Evolutionary conservation across 1,139 yeast genomes (phyloP).

Genomic region (Hyphopichia burtonii): DNA sequence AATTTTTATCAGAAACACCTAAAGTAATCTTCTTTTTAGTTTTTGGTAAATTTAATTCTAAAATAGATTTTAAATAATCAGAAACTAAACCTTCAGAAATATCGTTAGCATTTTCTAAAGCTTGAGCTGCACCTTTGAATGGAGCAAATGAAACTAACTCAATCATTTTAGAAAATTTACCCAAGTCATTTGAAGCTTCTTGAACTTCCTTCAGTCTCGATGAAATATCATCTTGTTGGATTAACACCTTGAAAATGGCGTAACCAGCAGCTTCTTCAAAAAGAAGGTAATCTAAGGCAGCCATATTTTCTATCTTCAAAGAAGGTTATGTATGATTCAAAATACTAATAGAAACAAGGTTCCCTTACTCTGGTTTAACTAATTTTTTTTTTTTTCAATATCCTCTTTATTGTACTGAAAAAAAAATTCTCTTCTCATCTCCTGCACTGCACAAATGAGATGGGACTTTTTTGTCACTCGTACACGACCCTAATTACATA

Average conservation of each 20-base stretch:
- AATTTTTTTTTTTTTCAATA: constrained; percentile 2
- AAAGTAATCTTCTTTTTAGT: constrained; percentile 65
- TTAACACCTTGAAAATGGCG: constrained; percentile 89
- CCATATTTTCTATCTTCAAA: constrained; percentile 29
- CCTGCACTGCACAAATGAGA: constrained; percentile 1
- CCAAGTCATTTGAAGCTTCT: constrained; percentile 83
- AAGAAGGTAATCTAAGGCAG: constrained; percentile 85
- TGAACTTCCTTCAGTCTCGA: constrained; percentile 92
- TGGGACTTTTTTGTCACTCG: constrained; percentile 1
- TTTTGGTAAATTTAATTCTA: constrained; percentile 91
- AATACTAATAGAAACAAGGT: neutral
- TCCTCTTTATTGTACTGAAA: neutral
- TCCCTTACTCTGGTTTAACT: neutral
- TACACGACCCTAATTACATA: constrained; percentile 10
- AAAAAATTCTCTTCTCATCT: constrained; percentile 17
- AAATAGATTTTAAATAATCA: constrained; percentile 83
- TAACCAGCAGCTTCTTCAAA: constrained; percentile 99
- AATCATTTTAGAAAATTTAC: constrained; percentile 86
- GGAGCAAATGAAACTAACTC: constrained; percentile 97
- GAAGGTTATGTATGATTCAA: neutral
- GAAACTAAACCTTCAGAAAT: constrained; percentile 95
- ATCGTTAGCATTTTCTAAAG: constrained; percentile 96
- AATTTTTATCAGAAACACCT: constrained; percentile 92
- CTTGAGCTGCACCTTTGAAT: constrained; percentile 98
- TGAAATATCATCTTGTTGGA: constrained; percentile 94